These are phyloP conservation scores for Phlyctochytrium arcticum DNA, from an alignment of 192 early-diverging fungal genomes.

Conservation along the genomic window DNA sequence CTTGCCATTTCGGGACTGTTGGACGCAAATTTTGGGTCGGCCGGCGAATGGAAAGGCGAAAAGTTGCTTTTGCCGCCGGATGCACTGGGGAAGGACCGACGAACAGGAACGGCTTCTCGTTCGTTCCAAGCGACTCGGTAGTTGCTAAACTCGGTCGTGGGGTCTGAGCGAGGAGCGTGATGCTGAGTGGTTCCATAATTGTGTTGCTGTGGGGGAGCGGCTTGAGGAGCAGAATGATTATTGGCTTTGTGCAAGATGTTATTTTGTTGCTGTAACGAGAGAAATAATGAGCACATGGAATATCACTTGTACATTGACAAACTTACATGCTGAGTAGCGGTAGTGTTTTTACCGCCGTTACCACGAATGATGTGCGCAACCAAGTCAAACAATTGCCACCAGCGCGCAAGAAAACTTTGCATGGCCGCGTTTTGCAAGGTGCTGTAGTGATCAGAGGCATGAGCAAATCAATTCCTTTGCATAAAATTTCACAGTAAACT, in stretches of 20 bases:
- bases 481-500: no score
- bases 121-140: constrained; percentile 30
- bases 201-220: background rate
- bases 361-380: constrained; percentile 23
- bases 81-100: background rate
- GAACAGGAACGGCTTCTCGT: constrained; percentile 15
- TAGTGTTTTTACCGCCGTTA: background rate
- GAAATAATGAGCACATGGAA: no score
- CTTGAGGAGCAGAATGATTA: background rate
- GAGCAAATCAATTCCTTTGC: no score
- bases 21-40: background rate
- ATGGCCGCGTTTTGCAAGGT: background rate
- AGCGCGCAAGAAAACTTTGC: constrained; percentile 7
- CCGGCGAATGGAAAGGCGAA: background rate
- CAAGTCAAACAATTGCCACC: constrained; percentile 24
- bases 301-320: no score
- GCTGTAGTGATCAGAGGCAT: background rate
- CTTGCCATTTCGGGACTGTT: background rate
- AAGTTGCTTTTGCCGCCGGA: constrained; percentile 1
- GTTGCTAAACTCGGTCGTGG: constrained; percentile 23
- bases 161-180: background rate
- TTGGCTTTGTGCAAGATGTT: background rate
- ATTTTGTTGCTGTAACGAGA: background rate
- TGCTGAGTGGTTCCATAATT: background rate
- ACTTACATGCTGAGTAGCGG: background rate